Conservation (phyloP, 768 basidiomycete genomes). For the Agrocybe chaxingu region DNA sequence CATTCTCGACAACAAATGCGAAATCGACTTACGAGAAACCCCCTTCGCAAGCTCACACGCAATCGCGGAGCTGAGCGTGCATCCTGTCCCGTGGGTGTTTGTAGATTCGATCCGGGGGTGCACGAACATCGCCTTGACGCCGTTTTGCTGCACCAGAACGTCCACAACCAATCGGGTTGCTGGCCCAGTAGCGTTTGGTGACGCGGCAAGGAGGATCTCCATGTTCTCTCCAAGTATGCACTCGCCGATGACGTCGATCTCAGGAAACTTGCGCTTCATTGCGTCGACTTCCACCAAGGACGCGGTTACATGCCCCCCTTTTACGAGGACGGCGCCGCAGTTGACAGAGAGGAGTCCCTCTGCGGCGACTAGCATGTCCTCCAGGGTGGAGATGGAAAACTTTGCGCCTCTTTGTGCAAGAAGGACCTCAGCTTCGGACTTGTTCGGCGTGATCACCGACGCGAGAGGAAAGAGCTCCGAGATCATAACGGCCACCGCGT, state of each 20-base stretch:
- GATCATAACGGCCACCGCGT: slow-evolving; percentile 60
- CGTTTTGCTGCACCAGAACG: slow-evolving; percentile 44
- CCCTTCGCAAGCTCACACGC: slow-evolving; percentile 62
- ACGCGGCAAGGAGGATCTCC: slow-evolving; percentile 50
- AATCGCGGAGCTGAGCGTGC: slow-evolving; percentile 84
- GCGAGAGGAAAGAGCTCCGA: slow-evolving; percentile 68
- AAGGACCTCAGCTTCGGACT: slow-evolving; percentile 72
- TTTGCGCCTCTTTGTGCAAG: slow-evolving; percentile 34
- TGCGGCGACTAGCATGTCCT: slow-evolving; percentile 61
- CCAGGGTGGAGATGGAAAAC: slow-evolving; percentile 39
- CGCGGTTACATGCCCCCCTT: slow-evolving; percentile 75
- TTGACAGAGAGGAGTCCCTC: slow-evolving; percentile 45
- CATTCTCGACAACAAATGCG: neutral
- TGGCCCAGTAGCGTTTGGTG: slow-evolving; percentile 13
- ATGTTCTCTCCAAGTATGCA: slow-evolving; percentile 52
- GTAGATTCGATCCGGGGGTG: slow-evolving; percentile 61
- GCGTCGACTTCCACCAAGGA: slow-evolving; percentile 41
- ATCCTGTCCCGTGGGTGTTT: slow-evolving; percentile 91
- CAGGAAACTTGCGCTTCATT: slow-evolving; percentile 23
- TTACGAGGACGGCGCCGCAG: slow-evolving; percentile 64
- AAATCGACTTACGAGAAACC: slow-evolving; percentile 29
- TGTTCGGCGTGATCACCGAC: slow-evolving; percentile 81
- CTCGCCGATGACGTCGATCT: slow-evolving; percentile 39
- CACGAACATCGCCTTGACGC: slow-evolving; percentile 47
- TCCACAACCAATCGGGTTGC: slow-evolving; percentile 53